Percentiles rank a stretch among this genome's conserved stretches.
Conservation (phyloP, 1,284 basidiomycete species). For the Anthracocystis setariae region DNA sequence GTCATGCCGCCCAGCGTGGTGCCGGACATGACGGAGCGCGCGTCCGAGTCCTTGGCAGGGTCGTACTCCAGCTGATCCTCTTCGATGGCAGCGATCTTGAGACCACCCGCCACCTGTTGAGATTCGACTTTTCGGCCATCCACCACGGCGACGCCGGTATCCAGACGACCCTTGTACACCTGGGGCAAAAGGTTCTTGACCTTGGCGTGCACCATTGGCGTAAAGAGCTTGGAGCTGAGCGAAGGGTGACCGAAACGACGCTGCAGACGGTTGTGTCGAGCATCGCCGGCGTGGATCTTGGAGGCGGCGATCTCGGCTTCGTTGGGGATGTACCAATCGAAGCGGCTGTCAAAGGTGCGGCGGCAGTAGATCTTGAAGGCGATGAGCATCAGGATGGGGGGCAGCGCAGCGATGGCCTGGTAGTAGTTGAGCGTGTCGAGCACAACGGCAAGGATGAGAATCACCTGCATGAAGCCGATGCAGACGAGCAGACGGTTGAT, state of each 20-base stretch:
- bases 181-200: constrained; percentile 57
- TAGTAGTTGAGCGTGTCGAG: constrained; percentile 52
- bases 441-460: constrained; percentile 58
- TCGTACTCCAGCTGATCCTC: constrained; percentile 64
- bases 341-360: constrained; percentile 55
- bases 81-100: constrained; percentile 63
- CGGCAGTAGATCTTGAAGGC: constrained; percentile 63
- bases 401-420: constrained; percentile 57
- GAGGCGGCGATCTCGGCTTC: constrained; percentile 54
- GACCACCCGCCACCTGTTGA: constrained; percentile 52
- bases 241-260: constrained; percentile 66
- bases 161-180: constrained; percentile 59
- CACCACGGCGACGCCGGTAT: constrained; percentile 41
- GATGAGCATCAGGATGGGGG: constrained; percentile 60
- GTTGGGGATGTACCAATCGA: constrained; percentile 65
- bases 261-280: constrained; percentile 59
- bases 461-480: constrained; percentile 66
- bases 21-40: constrained; percentile 58
- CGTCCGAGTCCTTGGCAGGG: constrained; percentile 56
- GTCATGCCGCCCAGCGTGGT: constrained; percentile 55
- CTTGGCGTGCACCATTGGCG: constrained; percentile 63
- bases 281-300: constrained; percentile 56
- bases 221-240: constrained; percentile 60
- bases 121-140: constrained; percentile 58
- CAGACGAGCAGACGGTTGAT: constrained; percentile 64